These are phyloP conservation scores for Moricandia arvensis DNA, from an alignment of 345 rosid genomes.

Conservation along the genomic window DNA sequence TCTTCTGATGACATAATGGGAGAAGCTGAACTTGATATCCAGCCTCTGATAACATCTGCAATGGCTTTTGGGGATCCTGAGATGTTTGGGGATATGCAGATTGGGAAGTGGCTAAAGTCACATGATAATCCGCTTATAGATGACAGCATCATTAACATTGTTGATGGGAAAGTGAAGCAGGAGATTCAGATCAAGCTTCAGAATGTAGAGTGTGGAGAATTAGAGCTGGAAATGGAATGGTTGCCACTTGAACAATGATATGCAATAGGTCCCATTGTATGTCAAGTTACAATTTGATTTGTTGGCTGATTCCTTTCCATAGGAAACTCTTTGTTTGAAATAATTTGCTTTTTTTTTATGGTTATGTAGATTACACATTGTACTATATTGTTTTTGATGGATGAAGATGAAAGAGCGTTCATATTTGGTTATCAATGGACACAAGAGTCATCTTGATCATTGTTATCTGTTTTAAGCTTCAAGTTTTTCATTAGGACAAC, in stretches of 20 bases:
- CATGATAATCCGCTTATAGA: slow-evolving; percentile 36
- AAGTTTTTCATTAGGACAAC: too few species aligned
- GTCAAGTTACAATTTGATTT: neutral
- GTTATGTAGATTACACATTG: neutral
- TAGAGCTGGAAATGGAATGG: slow-evolving; percentile 39
- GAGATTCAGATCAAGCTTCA: slow-evolving; percentile 42
- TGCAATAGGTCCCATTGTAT: neutral
- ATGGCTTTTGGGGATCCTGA: slow-evolving; percentile 39
- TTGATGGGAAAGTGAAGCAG: slow-evolving; percentile 43
- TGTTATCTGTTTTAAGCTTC: neutral
- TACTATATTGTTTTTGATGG: neutral
- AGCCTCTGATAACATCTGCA: slow-evolving; percentile 41
- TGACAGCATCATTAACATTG: slow-evolving; percentile 39
- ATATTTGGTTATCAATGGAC: neutral
- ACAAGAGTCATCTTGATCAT: neutral
- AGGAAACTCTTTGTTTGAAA: neutral
- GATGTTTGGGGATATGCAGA: slow-evolving; percentile 36
- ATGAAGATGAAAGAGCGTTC: neutral
- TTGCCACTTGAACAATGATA: slow-evolving; percentile 30
- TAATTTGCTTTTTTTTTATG: neutral
- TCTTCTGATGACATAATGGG: slow-evolving; percentile 49
- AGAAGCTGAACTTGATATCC: slow-evolving; percentile 44
- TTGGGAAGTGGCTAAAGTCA: slow-evolving; percentile 43
- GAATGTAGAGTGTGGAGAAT: slow-evolving; percentile 43
- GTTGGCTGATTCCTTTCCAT: neutral